phyloP scores from a whole-genome alignment of 148 eudicot genomes.

The Amaranthus hypochondriacus region DNA sequence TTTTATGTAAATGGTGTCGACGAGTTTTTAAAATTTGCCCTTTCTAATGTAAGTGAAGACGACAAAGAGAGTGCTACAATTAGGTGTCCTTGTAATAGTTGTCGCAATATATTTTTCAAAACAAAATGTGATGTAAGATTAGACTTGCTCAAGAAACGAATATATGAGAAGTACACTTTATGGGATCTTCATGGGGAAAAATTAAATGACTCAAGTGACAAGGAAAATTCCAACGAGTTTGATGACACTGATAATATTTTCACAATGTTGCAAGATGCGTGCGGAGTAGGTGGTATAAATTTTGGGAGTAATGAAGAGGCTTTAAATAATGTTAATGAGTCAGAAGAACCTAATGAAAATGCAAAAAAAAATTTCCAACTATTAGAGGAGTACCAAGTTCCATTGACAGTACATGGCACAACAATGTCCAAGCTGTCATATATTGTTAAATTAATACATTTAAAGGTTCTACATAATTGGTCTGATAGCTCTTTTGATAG shows the following conservation, averaged over 20 bases:
- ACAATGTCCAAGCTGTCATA: background rate
- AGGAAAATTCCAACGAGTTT: background rate
- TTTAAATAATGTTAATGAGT: background rate
- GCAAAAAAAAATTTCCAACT: background rate
- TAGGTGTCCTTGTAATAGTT: too few relatives aligned
- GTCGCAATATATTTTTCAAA: too few relatives aligned
- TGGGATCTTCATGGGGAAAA: slow-evolving; percentile 10
- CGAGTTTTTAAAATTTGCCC: slow-evolving; percentile 7
- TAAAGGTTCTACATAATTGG: too few relatives aligned
- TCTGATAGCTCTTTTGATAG: too few relatives aligned
- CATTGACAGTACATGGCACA: background rate
- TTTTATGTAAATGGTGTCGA: slow-evolving; percentile 8
- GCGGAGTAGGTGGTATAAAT: slow-evolving; percentile 2
- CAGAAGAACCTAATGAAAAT: slow-evolving; percentile 9
- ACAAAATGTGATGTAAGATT: too few relatives aligned
- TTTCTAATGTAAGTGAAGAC: background rate
- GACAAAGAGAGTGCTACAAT: too few relatives aligned
- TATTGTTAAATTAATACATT: too few relatives aligned
- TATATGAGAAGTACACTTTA: too few relatives aligned
- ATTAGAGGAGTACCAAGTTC: slow-evolving; percentile 9
- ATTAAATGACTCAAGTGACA: background rate
- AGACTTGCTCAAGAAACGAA: too few relatives aligned
- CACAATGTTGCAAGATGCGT: slow-evolving; percentile 14
- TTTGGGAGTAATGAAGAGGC: too few relatives aligned
- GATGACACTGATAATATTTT: background rate